Base-by-base conservation (phyloP, 208 protist genomes). In the Leishmania amazonensis region DNA sequence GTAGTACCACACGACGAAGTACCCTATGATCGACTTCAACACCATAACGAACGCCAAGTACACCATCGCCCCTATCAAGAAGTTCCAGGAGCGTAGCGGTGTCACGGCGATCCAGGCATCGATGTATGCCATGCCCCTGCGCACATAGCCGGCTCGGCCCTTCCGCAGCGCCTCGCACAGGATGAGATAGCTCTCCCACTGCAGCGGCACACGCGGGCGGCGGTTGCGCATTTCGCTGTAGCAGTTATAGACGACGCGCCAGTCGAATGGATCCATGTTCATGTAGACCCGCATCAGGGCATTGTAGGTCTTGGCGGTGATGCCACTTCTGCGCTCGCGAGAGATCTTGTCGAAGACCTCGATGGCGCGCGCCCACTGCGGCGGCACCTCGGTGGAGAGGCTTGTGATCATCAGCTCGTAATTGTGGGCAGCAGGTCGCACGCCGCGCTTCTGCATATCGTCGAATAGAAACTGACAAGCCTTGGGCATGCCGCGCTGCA, bases 241-340 rank as follows among this genome's bases (percentile, higher is more conserved):
- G 81, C 92, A 96, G 84, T 96, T 96, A 83, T 98, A 96, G 15
- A 98, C 93, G 31, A 96, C 89, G 28, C 95, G 90, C 93, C 95
- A 98, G 84, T 98, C 95, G 78, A 96, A 98, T 0, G 95, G 95
- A 42, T 81, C 81, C 88, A 96, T 97, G 86, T 98, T 96, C 78
- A 96, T 79, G 80, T 98, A 96, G 71, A 96, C 95, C 9, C 81
- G 83, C 90, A 98, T 94, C 2, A 98, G 88, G 3, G 93, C 90
- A 76, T 96, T 95, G 91, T 98, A 98, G 19, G 90, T 96, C 74
- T 88, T 64, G n/a, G 91, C 86, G 13, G 86, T 91, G 28, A 95
- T 45, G 38, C 82, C 73, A 65, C 83, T 83, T 15, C 87, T 79
- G 0, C 87, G 87, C 62, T 93, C 87, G 19, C 86, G 79, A 53